Evolutionary conservation across 148 eudicot species (phyloP).

Genomic region (Persicaria maculosa): DNA sequence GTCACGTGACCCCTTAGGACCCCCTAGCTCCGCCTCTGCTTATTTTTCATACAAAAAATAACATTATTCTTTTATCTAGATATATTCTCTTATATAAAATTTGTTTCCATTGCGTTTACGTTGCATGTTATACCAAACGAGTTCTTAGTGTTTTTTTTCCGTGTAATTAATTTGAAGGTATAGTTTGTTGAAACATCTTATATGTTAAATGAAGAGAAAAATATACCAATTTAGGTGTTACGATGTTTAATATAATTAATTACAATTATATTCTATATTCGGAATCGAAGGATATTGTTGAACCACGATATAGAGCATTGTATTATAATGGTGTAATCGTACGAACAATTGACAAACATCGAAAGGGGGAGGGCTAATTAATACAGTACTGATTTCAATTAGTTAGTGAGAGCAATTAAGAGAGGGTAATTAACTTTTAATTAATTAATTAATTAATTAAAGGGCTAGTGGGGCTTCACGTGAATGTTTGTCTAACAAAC

Average conservation of each 20-base stretch:
- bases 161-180: too few relatives aligned
- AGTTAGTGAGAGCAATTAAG: neutral
- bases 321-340: neutral
- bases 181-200: neutral
- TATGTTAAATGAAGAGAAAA: neutral
- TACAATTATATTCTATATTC: neutral
- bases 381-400: neutral
- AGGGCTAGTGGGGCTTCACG: slow-evolving; percentile 4
- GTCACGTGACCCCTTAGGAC: too few relatives aligned
- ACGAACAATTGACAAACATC: neutral
- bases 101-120: too few relatives aligned
- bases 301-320: neutral
- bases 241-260: neutral
- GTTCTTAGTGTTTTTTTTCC: too few relatives aligned
- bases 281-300: neutral
- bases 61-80: too few relatives aligned
- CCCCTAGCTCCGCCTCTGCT: too few relatives aligned
- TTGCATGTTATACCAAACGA: too few relatives aligned
- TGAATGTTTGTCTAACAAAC: slow-evolving; percentile 14
- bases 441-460: neutral
- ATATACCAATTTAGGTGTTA: neutral
- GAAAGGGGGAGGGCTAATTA: neutral
- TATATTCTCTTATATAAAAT: too few relatives aligned
- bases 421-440: neutral
- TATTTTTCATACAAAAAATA: too few relatives aligned